Percentiles rank a stretch among this genome's conserved stretches.
These are phyloP conservation scores for Phialophora expanda DNA, from an alignment of 2,329 filamentous ascomycete genomes.

Conservation along the genomic window DNA sequence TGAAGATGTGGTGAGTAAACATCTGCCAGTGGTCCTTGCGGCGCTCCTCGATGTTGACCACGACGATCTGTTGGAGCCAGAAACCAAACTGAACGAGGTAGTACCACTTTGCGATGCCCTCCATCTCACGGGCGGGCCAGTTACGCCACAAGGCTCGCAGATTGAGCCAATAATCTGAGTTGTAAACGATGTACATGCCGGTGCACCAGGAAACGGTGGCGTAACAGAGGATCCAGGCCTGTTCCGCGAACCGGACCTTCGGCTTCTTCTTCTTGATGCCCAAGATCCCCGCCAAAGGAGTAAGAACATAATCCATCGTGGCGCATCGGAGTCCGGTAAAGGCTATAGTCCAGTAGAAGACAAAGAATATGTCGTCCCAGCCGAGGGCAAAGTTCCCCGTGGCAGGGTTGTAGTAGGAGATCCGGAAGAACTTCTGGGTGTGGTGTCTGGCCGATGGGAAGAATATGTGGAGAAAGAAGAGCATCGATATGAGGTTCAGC, in stretches of 20 bases:
- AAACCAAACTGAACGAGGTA: conserved; percentile 89
- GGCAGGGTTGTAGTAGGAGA: conserved; percentile 78
- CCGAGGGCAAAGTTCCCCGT: conserved; percentile 76
- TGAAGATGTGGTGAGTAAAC: conserved; percentile 93
- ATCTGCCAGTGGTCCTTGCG: conserved; percentile 96
- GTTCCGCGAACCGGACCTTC: conserved; percentile 84
- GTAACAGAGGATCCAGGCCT: conserved; percentile 89
- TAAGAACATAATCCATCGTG: conserved; percentile 84
- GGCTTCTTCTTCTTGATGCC: conserved; percentile 77
- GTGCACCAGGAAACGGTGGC: conserved; percentile 80
- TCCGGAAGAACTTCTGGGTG: conserved; percentile 84
- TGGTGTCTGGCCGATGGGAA: conserved; percentile 79
- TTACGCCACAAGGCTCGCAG: conserved; percentile 78
- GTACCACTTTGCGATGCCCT: conserved; percentile 80
- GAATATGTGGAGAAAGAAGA: conserved; percentile 79
- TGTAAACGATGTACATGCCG: conserved; percentile 81
- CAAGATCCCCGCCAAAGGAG: conserved; percentile 72
- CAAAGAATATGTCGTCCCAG: conserved; percentile 77
- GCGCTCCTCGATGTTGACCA: conserved; percentile 91
- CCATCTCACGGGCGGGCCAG: conserved; percentile 80
- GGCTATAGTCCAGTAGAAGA: conserved; percentile 77
- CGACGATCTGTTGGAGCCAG: conserved; percentile 91
- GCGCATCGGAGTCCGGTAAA: conserved; percentile 86
- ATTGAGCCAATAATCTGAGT: conserved; percentile 78
- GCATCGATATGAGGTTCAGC: conserved; percentile 80